Percentiles rank a stretch among this genome's conserved stretches.
phyloP scores from a whole-genome alignment of 2,329 filamentous ascomycete species.

The Aureobasidium vineae region DNA sequence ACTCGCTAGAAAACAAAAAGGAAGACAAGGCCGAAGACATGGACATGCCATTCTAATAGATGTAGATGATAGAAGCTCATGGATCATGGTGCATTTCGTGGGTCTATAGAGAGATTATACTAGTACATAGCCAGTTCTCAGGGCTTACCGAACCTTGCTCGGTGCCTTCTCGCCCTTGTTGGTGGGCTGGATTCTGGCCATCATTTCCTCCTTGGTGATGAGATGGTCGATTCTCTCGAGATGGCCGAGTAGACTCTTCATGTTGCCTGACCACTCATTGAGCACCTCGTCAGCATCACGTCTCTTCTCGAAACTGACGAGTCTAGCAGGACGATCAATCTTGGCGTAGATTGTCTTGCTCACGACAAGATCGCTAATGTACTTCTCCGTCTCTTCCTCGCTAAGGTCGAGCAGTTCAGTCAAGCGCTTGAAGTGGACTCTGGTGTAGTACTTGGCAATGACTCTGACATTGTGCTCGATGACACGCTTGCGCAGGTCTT shows the following conservation, averaged over 20 bases:
- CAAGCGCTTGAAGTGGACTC: conserved; percentile 87
- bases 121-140: conserved; percentile 17
- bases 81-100: conserved; percentile 27
- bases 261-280: conserved; percentile 98
- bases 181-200: conserved; percentile 86
- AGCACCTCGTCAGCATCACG: conserved; percentile 92
- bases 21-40: conserved; percentile 65
- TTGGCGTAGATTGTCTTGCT: conserved; percentile 98
- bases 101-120: conserved; percentile 20
- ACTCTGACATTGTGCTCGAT: conserved; percentile 99
- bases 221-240: conserved; percentile 93
- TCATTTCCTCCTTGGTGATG: conserved; percentile 99
- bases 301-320: conserved; percentile 93
- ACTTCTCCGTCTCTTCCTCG: conserved; percentile 97
- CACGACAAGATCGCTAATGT: conserved; percentile 95
- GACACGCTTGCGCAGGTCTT: conserved; percentile 93
- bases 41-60: conserved; percentile 61
- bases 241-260: conserved; percentile 85
- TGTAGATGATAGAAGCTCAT: neutral
- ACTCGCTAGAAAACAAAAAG: conserved; percentile 38
- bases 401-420: conserved; percentile 88
- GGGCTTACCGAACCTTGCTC: conserved; percentile 38
- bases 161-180: conserved; percentile 46
- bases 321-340: conserved; percentile 87
- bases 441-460: conserved; percentile 97